Base-by-base conservation (phyloP, 2,329 filamentous ascomycete genomes). In the Rhynchosporium agropyri region DNA sequence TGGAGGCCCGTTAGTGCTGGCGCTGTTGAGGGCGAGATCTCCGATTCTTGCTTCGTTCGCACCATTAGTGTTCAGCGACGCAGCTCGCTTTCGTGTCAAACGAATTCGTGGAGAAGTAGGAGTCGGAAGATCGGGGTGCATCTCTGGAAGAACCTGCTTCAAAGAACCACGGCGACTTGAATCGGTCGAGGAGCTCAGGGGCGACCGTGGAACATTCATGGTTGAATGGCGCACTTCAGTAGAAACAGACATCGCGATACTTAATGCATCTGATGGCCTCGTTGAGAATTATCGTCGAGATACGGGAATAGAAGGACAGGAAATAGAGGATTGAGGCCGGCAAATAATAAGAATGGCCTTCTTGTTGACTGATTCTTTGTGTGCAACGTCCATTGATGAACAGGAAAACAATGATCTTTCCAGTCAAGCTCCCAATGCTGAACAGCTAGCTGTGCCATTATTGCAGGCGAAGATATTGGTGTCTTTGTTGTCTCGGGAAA, bases 401-500 rank as follows among this genome's bases (percentile, higher is more conserved):
- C 51, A 67, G 67, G 61, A 69, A 69, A 71, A 74, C 72, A 74
- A 74, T 74, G 70, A 70, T 70, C 63, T 67, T 67, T 67, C 46
- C 63, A 61, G 63, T 69, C 64, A 68, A 69, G 60, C 59, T 61
- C 54, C 60, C 64, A 68, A 63, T 64, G 54, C 55, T 57, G 63
- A 71, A 59, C 57, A 67, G 38, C 59, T 66, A 54, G 68, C 64
- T 67, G 67, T 59, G 63, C 69, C 67, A 73, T 74, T 71, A 71
- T 71, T 70, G 65, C 63, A 68, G 67, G 62, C 63, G 60, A 8
- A n/a, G 42, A 10, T 63, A 65, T 64, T 69, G 63, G 65, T 68
- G 67, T 65, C 70, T 72, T 73, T 73, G 71, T 73, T 73, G 72
- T 74, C 72, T 74, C 72, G 71, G 72, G 70, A 73, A 65, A 68